phyloP scores from a whole-genome alignment of 257 asterid species.

The Voacanga thouarsii region DNA sequence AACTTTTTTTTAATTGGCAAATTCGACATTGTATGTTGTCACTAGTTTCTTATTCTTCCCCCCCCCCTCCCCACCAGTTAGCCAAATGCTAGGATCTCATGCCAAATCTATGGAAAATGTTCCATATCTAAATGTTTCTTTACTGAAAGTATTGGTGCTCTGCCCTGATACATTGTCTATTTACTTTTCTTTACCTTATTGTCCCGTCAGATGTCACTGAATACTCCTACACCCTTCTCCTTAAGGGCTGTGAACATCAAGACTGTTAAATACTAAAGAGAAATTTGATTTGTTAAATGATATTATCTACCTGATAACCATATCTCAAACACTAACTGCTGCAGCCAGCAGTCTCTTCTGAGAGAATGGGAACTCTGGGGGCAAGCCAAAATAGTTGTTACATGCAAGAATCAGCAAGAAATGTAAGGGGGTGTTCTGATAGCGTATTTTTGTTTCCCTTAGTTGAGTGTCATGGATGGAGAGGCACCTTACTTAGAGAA shows the following conservation, averaged over 20 bases:
- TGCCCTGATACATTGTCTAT: background rate
- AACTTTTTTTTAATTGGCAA: background rate
- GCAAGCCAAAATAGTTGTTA: slow-evolving; percentile 90
- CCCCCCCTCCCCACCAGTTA: too few relatives aligned
- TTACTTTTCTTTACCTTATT: background rate
- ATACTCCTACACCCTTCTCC: background rate
- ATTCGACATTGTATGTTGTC: background rate
- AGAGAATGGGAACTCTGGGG: slow-evolving; percentile 89
- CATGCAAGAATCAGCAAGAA: slow-evolving; percentile 98
- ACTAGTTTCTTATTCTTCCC: background rate
- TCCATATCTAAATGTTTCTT: background rate
- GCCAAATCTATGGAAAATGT: background rate
- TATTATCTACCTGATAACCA: slow-evolving; percentile 1
- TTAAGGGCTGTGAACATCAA: background rate
- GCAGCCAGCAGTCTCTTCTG: slow-evolving; percentile 79
- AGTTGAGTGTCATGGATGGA: background rate
- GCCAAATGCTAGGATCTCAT: background rate
- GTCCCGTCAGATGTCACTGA: background rate
- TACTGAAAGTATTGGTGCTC: background rate
- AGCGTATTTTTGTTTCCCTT: slow-evolving; percentile 2
- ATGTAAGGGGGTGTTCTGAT: slow-evolving; percentile 60
- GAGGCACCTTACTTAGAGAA: slow-evolving; percentile 2
- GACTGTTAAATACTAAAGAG: background rate
- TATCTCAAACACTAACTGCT: slow-evolving; percentile 11
- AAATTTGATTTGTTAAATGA: background rate